phyloP scores from a whole-genome alignment of 2,329 filamentous ascomycete genomes.

The Dothideomycetes sp. region DNA sequence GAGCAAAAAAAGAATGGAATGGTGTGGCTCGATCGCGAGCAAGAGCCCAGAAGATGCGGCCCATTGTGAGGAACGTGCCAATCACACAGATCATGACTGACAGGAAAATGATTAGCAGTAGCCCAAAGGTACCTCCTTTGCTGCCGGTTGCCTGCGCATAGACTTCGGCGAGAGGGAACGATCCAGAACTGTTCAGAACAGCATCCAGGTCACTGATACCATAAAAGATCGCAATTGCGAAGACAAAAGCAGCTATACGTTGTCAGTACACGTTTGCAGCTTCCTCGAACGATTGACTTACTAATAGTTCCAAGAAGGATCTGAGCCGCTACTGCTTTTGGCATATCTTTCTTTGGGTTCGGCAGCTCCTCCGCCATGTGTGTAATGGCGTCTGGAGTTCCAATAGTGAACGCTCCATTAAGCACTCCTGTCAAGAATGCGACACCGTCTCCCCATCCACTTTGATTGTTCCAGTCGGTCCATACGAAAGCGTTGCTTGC shows the following conservation, averaged over 20 bases:
- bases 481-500: conserved; percentile 44
- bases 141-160: conserved; percentile 38
- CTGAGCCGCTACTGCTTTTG: conserved; percentile 40
- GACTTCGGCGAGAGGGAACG: conserved; percentile 37
- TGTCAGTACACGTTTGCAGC: neutral
- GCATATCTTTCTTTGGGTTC: conserved; percentile 30
- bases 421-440: conserved; percentile 26
- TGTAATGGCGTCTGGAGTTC: conserved; percentile 23
- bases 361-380: conserved; percentile 26
- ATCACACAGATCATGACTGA: conserved; percentile 39
- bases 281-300: neutral
- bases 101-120: conserved; percentile 46
- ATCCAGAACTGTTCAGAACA: conserved; percentile 26
- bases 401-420: conserved; percentile 27
- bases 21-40: conserved; percentile 52
- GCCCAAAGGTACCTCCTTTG: conserved; percentile 42
- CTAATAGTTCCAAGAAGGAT: conserved; percentile 33
- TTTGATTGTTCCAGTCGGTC: conserved; percentile 39
- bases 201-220: conserved; percentile 34
- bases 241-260: conserved; percentile 29
- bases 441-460: conserved; percentile 35
- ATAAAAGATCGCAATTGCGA: conserved; percentile 41
- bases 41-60: conserved; percentile 39
- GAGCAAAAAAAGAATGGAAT: conserved; percentile 41
- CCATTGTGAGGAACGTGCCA: conserved; percentile 40